These are phyloP conservation scores for Simmondsia chinensis DNA, from an alignment of 148 eudicot species.

Conservation along the genomic window DNA sequence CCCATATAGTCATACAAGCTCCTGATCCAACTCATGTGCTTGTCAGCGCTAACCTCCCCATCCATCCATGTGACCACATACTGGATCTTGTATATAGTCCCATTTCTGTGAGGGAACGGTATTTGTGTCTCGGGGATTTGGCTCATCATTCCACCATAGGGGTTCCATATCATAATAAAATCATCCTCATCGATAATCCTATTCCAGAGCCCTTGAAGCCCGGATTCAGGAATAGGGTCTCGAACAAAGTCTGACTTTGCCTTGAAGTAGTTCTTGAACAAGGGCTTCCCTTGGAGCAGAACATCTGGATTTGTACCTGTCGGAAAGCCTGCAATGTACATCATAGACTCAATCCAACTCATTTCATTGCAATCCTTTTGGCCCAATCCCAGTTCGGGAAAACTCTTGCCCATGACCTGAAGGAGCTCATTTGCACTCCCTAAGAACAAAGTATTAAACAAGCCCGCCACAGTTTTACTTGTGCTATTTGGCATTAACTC, in stretches of 20 bases:
- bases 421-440: slow-evolving; percentile 20
- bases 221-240: slow-evolving; percentile 25
- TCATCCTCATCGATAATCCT: slow-evolving; percentile 19
- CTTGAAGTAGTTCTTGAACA: slow-evolving; percentile 14
- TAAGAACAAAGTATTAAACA: slow-evolving; percentile 25
- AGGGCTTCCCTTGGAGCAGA: slow-evolving; percentile 19
- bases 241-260: slow-evolving; percentile 42
- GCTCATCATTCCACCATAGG: slow-evolving; percentile 44
- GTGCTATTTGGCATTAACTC: no score
- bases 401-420: slow-evolving; percentile 7
- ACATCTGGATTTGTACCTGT: slow-evolving; percentile 4
- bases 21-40: slow-evolving; percentile 21
- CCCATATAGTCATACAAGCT: slow-evolving; percentile 26
- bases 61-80: slow-evolving; percentile 28
- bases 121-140: slow-evolving; percentile 17
- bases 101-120: slow-evolving; percentile 44
- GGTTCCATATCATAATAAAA: slow-evolving; percentile 26
- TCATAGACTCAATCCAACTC: slow-evolving; percentile 32
- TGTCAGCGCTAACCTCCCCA: slow-evolving; percentile 8
- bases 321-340: slow-evolving; percentile 25
- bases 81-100: slow-evolving; percentile 40
- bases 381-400: slow-evolving; percentile 35
- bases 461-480: slow-evolving; percentile 16
- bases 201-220: slow-evolving; percentile 23
- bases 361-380: slow-evolving; percentile 30